Percentiles rank a stretch among this genome's conserved stretches.
phyloP scores from a whole-genome alignment of 2,329 filamentous ascomycete genomes.

The Escovopsis weberi region DNA sequence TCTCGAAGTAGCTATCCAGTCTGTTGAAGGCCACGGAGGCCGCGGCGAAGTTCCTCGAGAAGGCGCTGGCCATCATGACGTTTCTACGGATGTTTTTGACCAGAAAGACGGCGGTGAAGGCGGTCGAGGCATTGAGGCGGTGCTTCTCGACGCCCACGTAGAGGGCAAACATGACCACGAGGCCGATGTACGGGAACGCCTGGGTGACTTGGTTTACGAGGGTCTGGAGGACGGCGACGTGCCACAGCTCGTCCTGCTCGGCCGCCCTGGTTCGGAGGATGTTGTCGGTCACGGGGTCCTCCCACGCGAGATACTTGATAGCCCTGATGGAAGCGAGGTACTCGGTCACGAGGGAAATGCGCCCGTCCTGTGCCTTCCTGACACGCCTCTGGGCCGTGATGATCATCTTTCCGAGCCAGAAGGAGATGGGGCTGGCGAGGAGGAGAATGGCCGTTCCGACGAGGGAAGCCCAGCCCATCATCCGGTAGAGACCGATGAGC shows the following conservation, averaged over 20 bases:
- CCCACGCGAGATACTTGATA: conserved; percentile 49
- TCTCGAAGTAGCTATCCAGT: conserved; percentile 39
- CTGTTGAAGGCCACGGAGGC: conserved; percentile 31
- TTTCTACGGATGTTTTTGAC: conserved; percentile 39
- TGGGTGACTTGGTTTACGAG: conserved; percentile 34
- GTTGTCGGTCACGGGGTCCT: conserved; percentile 34
- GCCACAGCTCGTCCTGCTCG: conserved; percentile 42
- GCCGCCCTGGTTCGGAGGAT: conserved; percentile 33
- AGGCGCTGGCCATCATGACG: conserved; percentile 32
- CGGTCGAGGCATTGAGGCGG: conserved; percentile 38
- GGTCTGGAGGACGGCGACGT: conserved; percentile 31
- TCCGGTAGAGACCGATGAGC: conserved; percentile 36
- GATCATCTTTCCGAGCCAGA: conserved; percentile 34
- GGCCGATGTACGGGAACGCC: conserved; percentile 34
- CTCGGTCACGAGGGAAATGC: conserved; percentile 43
- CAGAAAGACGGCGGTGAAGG: conserved; percentile 41
- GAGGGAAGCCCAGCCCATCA: conserved; percentile 41
- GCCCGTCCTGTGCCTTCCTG: conserved; percentile 39
- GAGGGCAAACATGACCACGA: conserved; percentile 39
- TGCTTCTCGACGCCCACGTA: conserved; percentile 33
- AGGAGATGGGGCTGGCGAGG: conserved; percentile 33
- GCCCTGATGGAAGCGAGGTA: conserved; percentile 42
- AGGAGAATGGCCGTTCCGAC: conserved; percentile 35
- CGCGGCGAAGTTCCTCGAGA: conserved; percentile 21
- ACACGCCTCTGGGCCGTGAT: conserved; percentile 35